A percentile compares a stretch with the other conserved stretches of the same genome.
Conservation (phyloP, 768 basidiomycete genomes). For the Trametes gibbosa region DNA sequence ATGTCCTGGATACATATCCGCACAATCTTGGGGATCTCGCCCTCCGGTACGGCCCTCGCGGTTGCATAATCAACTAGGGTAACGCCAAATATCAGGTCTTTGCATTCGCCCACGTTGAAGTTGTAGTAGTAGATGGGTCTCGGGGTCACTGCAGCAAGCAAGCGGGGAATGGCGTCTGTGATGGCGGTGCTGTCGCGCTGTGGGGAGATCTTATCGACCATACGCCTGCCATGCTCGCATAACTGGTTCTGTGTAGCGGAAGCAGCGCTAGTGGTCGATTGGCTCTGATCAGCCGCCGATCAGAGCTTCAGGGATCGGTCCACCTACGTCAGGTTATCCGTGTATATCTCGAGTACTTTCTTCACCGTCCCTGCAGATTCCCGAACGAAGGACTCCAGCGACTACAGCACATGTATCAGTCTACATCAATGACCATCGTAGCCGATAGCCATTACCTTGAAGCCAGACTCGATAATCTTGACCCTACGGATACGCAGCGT, state of each 20-base stretch:
- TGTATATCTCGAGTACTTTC: conserved; percentile 64
- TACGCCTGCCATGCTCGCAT: conserved; percentile 57
- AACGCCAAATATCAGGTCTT: conserved; percentile 87
- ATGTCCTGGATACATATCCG: conserved; percentile 80
- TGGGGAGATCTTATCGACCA: conserved; percentile 66
- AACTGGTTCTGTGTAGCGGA: conserved; percentile 72
- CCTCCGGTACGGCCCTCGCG: conserved; percentile 62
- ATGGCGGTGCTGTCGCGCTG: conserved; percentile 65
- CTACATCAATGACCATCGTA: not conserved
- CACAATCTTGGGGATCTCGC: conserved; percentile 76
- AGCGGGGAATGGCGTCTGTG: conserved; percentile 54
- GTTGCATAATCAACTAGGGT: conserved; percentile 87
- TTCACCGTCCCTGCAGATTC: conserved; percentile 69
- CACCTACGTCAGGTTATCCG: conserved; percentile 74
- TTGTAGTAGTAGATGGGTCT: conserved; percentile 75
- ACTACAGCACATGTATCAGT: conserved; percentile 44
- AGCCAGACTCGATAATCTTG: conserved; percentile 80
- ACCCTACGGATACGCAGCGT: conserved; percentile 78
- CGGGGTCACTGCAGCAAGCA: conserved; percentile 63
- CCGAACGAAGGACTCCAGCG: conserved; percentile 73
- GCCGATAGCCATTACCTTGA: conserved; percentile 51
- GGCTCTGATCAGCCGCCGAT: not conserved
- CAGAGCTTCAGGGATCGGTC: not conserved
- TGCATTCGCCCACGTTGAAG: conserved; percentile 79
- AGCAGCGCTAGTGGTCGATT: conserved; percentile 57